Evolutionary conservation across 371 early-diverging fungal species (phyloP).

Genomic region (Enterocytospora artemiae): DNA sequence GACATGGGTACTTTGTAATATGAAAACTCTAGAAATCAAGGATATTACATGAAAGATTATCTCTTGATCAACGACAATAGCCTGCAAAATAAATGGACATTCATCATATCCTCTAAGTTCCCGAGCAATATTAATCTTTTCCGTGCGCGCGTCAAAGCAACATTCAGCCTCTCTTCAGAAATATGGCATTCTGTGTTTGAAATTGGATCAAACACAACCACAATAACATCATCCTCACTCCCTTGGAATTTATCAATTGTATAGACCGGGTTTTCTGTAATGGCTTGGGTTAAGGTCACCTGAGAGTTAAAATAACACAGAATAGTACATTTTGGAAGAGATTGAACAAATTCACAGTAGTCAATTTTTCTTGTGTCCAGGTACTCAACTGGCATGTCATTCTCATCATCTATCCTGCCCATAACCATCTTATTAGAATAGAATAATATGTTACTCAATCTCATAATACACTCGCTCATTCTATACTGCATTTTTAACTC

Average conservation of each 20-base stretch:
- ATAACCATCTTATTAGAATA: conserved; percentile 64
- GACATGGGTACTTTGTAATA: too few relatives aligned
- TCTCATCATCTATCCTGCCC: conserved; percentile 55
- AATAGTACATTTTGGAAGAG: conserved; percentile 71
- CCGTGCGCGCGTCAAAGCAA: conserved; percentile 84
- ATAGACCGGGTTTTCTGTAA: conserved; percentile 21
- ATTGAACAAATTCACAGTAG: neutral
- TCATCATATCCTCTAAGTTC: conserved; percentile 18
- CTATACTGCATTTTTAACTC: conserved; percentile 79
- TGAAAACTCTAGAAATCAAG: too few relatives aligned
- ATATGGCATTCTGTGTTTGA: conserved; percentile 65
- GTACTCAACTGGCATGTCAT: conserved; percentile 38
- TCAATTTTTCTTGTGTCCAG: conserved; percentile 36
- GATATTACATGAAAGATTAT: too few relatives aligned
- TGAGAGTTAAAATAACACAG: conserved; percentile 74
- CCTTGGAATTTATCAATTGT: conserved; percentile 58
- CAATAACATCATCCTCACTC: conserved; percentile 51
- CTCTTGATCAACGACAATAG: neutral
- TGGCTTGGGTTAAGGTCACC: conserved; percentile 62
- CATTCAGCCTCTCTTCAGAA: conserved; percentile 86
- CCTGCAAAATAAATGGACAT: conserved; percentile 11
- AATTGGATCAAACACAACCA: conserved; percentile 52
- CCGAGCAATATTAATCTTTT: conserved; percentile 77
- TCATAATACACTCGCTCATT: conserved; percentile 83
- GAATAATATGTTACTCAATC: conserved; percentile 69